Conservation (phyloP, 768 basidiomycete species). For the Auricularia cornea region DNA sequence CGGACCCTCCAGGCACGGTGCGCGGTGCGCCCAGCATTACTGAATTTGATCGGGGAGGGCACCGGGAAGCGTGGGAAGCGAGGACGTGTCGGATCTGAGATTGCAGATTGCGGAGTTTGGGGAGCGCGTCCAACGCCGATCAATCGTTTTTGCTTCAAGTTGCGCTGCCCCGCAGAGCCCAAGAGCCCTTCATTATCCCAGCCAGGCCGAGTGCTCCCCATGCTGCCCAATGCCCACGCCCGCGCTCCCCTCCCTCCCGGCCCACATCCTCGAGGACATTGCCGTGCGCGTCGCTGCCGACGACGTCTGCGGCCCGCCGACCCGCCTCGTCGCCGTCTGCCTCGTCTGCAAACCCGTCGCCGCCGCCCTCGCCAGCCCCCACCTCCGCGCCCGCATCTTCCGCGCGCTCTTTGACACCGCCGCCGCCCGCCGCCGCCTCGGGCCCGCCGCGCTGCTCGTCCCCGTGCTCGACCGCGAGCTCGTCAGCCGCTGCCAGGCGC, state of each 20-base stretch:
- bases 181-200: background rate
- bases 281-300: slow-evolving; percentile 36
- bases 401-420: slow-evolving; percentile 38
- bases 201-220: background rate
- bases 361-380: slow-evolving; percentile 38
- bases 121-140: no score
- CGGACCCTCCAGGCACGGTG: no score
- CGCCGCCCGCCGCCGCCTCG: slow-evolving; percentile 26
- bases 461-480: slow-evolving; percentile 42
- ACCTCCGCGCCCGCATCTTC: slow-evolving; percentile 51
- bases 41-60: no score
- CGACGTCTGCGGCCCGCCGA: slow-evolving; percentile 24
- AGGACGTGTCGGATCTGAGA: no score
- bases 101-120: no score
- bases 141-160: no score
- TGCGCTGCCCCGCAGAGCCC: no score
- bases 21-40: no score
- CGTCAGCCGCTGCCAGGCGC: slow-evolving; percentile 35
- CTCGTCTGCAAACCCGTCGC: slow-evolving; percentile 39
- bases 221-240: background rate
- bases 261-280: slow-evolving; percentile 50
- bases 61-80: no score
- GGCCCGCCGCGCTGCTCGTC: slow-evolving; percentile 31
- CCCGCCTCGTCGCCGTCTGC: slow-evolving; percentile 35
- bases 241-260: slow-evolving; percentile 28